Base-by-base conservation (phyloP, 768 basidiomycete genomes). In the Amanita phalloides region DNA sequence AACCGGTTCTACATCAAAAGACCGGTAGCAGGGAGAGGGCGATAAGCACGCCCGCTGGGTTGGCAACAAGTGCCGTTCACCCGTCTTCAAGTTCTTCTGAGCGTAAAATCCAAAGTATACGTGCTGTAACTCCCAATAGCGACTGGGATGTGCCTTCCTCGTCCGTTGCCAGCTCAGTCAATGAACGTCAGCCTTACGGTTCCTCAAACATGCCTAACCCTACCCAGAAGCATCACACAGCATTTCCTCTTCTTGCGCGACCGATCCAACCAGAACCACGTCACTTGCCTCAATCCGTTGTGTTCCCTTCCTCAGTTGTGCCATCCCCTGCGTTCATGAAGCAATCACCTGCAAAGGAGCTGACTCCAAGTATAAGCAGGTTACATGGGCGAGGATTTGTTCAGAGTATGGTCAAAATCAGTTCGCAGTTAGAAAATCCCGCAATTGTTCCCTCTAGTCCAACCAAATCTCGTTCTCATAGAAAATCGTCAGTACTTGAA, bases 341-440 rank as follows among this genome's bases (percentile, higher is more conserved):
- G 42, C 68, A 71, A 2, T 67, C 77, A 7, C 61, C 73, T 3
- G 64, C 72, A 48, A 90, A 90, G 62, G 87, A 88, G 42, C 78
- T 78, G 3, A 88, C 87, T 1, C 90, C 90, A 0, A 90, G 86
- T 62, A 78, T 91, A 30, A 90, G 86, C 55, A 71, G 88, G 54
- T 66, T 92, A 14, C 82, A 90, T 59, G 90, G 90, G 17, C 81
- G 90, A 37, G 90, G 90, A 3, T 90, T 92, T 61, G 90, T 92
- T 2, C 84, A 87, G 64, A 87, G 76, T 55, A 81, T 89, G 70
- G 84, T 92, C 32, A 82, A 84, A 64, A 82, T 74, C 44, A 87
- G 79, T 58, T 69, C 75, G 14, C 70, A 76, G 55, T 63, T 82
- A 4, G 75, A 78, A 54, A 68, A 64, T 14, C 65, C 73, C 44